Evolutionary conservation across 2,329 filamentous ascomycete genomes (phyloP).

Genomic region (Stylonectria norvegica): DNA sequence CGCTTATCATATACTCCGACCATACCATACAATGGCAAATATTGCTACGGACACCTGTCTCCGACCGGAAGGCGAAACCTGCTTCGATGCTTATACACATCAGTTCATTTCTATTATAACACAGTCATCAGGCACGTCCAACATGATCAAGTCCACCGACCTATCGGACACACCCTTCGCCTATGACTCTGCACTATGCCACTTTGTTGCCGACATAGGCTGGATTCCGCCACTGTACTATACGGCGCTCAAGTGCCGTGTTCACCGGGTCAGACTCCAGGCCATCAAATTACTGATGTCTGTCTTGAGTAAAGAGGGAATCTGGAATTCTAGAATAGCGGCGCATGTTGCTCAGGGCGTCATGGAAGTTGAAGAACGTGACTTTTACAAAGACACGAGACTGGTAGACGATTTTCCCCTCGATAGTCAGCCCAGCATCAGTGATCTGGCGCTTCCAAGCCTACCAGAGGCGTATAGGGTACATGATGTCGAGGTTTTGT

Average conservation of each 20-base stretch:
- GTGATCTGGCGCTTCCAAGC: neutral
- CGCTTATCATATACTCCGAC: neutral
- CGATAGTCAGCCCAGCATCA: neutral
- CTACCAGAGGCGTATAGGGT: neutral
- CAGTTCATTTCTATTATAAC: neutral
- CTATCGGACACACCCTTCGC: neutral
- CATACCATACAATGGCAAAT: neutral
- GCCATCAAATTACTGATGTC: neutral
- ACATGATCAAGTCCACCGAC: neutral
- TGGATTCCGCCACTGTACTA: neutral
- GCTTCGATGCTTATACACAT: neutral
- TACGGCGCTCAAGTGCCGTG: neutral
- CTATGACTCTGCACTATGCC: neutral
- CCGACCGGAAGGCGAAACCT: neutral
- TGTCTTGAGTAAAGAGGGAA: neutral
- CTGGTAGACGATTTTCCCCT: neutral
- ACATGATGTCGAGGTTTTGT: neutral
- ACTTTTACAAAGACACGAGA: neutral
- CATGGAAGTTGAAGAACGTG: neutral
- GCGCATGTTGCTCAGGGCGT: conserved; percentile 41
- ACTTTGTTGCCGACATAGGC: neutral
- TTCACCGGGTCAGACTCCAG: neutral
- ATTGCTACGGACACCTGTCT: neutral
- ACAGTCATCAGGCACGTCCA: neutral
- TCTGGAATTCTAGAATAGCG: neutral